phyloP scores from a whole-genome alignment of 2,329 filamentous ascomycete genomes.

The Pestalotiopsis sp. region DNA sequence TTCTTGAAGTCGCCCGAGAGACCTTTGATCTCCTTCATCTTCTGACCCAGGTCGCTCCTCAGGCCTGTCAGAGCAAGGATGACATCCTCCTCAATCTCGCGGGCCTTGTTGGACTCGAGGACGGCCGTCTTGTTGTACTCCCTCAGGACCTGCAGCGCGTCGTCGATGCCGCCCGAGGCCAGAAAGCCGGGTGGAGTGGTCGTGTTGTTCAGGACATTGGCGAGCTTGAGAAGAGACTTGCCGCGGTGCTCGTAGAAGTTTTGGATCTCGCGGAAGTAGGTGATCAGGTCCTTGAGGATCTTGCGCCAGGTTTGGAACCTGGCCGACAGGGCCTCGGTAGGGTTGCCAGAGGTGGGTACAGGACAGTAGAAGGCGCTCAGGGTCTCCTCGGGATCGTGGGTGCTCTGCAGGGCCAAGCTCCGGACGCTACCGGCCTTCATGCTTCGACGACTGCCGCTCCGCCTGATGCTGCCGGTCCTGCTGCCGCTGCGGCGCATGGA shows the following conservation, averaged over 20 bases:
- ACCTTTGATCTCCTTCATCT: constrained; percentile 98
- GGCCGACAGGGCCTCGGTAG: constrained; percentile 83
- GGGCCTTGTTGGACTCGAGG: constrained; percentile 81
- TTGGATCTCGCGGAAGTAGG: constrained; percentile 92
- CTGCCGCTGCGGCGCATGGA: constrained; percentile 76
- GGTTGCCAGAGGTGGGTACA: constrained; percentile 82
- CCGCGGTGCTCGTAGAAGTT: constrained; percentile 82
- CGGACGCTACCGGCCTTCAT: constrained; percentile 84
- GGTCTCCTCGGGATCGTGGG: constrained; percentile 66
- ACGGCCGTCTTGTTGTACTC: constrained; percentile 82
- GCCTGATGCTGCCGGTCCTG: constrained; percentile 72
- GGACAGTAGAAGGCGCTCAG: constrained; percentile 90
- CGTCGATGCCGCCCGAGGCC: constrained; percentile 79
- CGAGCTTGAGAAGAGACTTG: constrained; percentile 80
- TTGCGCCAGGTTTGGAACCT: constrained; percentile 97
- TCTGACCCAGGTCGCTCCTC: constrained; percentile 85
- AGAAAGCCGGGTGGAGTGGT: constrained; percentile 76
- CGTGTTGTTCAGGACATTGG: constrained; percentile 82
- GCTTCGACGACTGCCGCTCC: constrained; percentile 79
- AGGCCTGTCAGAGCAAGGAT: constrained; percentile 84
- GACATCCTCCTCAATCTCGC: constrained; percentile 88
- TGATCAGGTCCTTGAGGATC: constrained; percentile 89
- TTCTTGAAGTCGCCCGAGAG: constrained; percentile 96
- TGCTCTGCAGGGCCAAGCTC: constrained; percentile 74
- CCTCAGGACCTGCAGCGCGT: constrained; percentile 79